Evolutionary conservation across 75 land plant species (phyloP).

Genomic region (Cunninghamia lanceolata): DNA sequence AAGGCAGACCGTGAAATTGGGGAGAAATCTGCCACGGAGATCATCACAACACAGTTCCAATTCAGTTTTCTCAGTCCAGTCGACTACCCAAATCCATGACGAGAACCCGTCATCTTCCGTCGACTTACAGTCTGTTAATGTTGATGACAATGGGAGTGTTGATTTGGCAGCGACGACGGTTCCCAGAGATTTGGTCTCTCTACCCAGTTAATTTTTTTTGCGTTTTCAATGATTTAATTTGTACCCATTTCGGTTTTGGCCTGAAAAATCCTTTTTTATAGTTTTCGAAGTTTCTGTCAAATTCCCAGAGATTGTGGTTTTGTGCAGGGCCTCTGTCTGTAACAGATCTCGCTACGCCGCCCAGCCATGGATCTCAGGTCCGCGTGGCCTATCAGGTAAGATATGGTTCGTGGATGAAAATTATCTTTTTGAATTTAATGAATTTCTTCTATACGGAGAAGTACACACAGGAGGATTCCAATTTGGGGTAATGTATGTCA

Average conservation of each 20-base stretch:
- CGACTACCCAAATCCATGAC: not conserved
- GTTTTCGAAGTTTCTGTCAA: not conserved
- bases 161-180: not conserved
- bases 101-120: not conserved
- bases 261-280: not conserved
- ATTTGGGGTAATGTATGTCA: no score
- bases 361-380: constrained; percentile 53
- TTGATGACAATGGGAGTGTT: not conserved
- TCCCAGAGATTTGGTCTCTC: not conserved
- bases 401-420: not conserved
- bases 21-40: not conserved
- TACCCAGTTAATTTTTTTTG: not conserved
- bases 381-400: constrained; percentile 95
- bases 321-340: constrained; percentile 71
- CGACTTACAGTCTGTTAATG: not conserved
- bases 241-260: not conserved
- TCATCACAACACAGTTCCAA: not conserved
- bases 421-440: not conserved
- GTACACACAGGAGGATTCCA: no score
- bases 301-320: not conserved
- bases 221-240: not conserved
- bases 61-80: not conserved
- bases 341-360: constrained; percentile 42
- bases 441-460: no score
- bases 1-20: not conserved